phyloP scores from a whole-genome alignment of 2,329 filamentous ascomycete species.

The Monilinia fructicola region DNA sequence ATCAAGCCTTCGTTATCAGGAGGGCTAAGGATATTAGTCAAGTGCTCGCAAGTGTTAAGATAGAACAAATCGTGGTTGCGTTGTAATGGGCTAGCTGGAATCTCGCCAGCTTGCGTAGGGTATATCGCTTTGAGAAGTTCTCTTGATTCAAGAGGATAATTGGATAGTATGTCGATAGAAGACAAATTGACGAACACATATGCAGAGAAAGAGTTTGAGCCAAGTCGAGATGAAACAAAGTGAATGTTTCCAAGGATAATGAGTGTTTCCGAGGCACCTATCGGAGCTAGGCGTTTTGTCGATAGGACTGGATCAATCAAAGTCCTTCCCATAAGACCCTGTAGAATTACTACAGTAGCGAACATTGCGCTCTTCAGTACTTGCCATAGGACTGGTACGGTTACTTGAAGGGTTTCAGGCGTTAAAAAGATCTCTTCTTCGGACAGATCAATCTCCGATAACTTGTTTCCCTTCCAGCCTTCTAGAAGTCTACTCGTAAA shows the following conservation, averaged over 20 bases:
- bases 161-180: constrained; percentile 65
- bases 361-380: constrained; percentile 65
- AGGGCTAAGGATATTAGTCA: constrained; percentile 58
- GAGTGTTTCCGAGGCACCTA: constrained; percentile 60
- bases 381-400: constrained; percentile 63
- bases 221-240: constrained; percentile 67
- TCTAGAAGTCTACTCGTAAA: constrained; percentile 48
- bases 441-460: constrained; percentile 62
- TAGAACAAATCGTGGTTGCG: constrained; percentile 70
- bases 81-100: constrained; percentile 64
- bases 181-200: constrained; percentile 69
- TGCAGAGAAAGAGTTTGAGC: constrained; percentile 64
- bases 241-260: constrained; percentile 64
- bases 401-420: constrained; percentile 55
- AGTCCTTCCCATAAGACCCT: constrained; percentile 57
- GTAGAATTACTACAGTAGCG: constrained; percentile 60
- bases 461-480: constrained; percentile 67
- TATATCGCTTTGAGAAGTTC: constrained; percentile 51
- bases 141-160: constrained; percentile 58
- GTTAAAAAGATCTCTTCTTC: constrained; percentile 60
- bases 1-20: constrained; percentile 59
- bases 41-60: constrained; percentile 68
- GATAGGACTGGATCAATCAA: constrained; percentile 57
- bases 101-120: constrained; percentile 47
- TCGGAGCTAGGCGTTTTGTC: constrained; percentile 49